Evolutionary conservation across 352 stramenopile species (phyloP).

Genomic region (Pythium phragmitis): DNA sequence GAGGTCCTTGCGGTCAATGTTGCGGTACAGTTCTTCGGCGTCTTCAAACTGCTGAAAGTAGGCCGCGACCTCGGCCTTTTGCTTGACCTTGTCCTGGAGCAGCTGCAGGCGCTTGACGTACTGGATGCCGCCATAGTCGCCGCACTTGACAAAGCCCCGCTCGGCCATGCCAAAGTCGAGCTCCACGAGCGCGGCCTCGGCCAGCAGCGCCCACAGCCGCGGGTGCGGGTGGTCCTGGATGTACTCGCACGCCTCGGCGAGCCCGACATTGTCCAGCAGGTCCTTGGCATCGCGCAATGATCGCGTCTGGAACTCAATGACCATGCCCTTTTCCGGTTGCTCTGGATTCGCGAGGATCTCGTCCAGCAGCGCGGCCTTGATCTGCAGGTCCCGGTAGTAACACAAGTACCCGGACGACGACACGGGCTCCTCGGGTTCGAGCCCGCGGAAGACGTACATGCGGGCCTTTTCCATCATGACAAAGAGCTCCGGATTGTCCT

Average conservation of each 20-base stretch:
- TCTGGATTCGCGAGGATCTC: slow-evolving; percentile 85
- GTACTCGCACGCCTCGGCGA: slow-evolving; percentile 76
- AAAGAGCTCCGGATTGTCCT: slow-evolving; percentile 92
- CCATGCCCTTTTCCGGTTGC: slow-evolving; percentile 68
- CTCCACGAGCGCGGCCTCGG: slow-evolving; percentile 86
- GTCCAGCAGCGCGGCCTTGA: slow-evolving; percentile 82
- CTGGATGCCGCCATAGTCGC: slow-evolving; percentile 92
- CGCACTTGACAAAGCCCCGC: slow-evolving; percentile 89
- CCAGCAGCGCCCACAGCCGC: slow-evolving; percentile 85
- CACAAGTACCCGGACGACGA: slow-evolving; percentile 88
- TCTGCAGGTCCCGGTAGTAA: slow-evolving; percentile 86
- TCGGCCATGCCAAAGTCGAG: slow-evolving; percentile 92
- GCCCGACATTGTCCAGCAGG: slow-evolving; percentile 78
- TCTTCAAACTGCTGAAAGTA: slow-evolving; percentile 94
- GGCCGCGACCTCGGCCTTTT: slow-evolving; percentile 87
- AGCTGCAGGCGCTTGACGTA: slow-evolving; percentile 89
- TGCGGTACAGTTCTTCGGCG: slow-evolving; percentile 88
- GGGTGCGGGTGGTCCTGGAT: slow-evolving; percentile 87
- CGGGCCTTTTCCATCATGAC: slow-evolving; percentile 93
- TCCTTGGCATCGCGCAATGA: slow-evolving; percentile 86
- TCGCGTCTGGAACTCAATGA: slow-evolving; percentile 90
- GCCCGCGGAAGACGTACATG: slow-evolving; percentile 87
- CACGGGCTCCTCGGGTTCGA: slow-evolving; percentile 89
- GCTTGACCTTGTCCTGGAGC: slow-evolving; percentile 90
- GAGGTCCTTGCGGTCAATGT: slow-evolving; percentile 94